Base-by-base conservation (phyloP, 441 rosid genomes). In the Bocquillonia castaneifolia region DNA sequence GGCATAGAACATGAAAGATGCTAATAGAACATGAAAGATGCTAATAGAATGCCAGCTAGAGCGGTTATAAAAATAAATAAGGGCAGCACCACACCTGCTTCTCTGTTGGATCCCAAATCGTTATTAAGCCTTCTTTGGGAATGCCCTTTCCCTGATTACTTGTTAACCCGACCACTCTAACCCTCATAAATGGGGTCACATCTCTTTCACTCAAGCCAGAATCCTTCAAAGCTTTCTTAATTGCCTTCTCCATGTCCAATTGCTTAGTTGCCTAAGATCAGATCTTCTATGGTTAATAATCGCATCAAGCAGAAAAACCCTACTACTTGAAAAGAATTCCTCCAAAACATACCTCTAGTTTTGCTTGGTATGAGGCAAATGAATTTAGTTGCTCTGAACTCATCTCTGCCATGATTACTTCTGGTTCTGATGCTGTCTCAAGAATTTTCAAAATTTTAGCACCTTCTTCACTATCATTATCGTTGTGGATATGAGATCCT, bases 321-420 rank as follows among this genome's bases (percentile, higher is more conserved):
- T 45, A 55, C 62, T 70, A 48, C 47, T 31, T 60, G 71, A 67
- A 9, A 66, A 47, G 47, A 53, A n/a, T 56, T 61, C 71, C 39
- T 73, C 7, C 6, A 36, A 69, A 73, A 66, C 68, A 20, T 63
- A 94, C 99, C 90, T 91, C 96, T 56, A 85, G 63, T 72, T 86
- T 91, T 69, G 86, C 79, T 80, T 83, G 90, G 79, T 87, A 91
- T 70, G 80, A 72, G 40, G 86, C 75, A 76, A 87, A 86, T 65
- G 92, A 84, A 82, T 73, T 78, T 67, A 90, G 81, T 68, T 92
- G 99, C 81, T 88, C 93, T 22, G 83, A 73, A 74, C 88, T 92
- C 99, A 95, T 95, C 76, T 85, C 97, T 59, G 97, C 99, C 99
- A 92, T 86, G 63, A 95, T 53, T 63, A 92, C 74, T 83, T 95